Percentiles rank a stretch among this genome's conserved stretches.
Evolutionary conservation across 352 stramenopile genomes (phyloP).

Genomic region (Pythium vanterpoolii): DNA sequence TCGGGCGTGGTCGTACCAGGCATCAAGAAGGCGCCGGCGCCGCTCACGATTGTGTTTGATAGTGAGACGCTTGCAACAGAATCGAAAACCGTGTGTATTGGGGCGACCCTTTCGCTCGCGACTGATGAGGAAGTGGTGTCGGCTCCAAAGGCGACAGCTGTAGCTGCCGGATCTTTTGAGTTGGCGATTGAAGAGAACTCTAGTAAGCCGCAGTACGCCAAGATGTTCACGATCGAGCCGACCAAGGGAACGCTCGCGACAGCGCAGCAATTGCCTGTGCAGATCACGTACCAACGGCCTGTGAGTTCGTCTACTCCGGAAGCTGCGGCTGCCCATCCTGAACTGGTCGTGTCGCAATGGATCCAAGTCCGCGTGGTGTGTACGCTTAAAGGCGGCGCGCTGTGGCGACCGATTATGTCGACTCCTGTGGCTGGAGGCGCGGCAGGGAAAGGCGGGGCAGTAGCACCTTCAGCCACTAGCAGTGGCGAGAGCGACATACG

Average conservation of each 20-base stretch:
- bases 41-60: slow-evolving; percentile 45
- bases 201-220: slow-evolving; percentile 40
- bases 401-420: slow-evolving; percentile 20
- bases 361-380: slow-evolving; percentile 29
- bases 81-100: slow-evolving; percentile 38
- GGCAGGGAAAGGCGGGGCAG: not conserved
- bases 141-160: slow-evolving; percentile 7
- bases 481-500: slow-evolving; percentile 16
- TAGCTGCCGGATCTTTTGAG: slow-evolving; percentile 46
- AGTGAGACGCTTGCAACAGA: slow-evolving; percentile 20
- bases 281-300: slow-evolving; percentile 50
- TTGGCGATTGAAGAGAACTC: slow-evolving; percentile 47
- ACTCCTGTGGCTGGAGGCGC: not conserved
- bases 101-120: slow-evolving; percentile 32
- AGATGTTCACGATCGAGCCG: slow-evolving; percentile 68
- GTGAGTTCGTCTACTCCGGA: not conserved
- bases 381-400: slow-evolving; percentile 21
- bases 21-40: slow-evolving; percentile 42
- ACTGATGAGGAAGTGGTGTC: slow-evolving; percentile 5
- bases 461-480: not conserved
- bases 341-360: slow-evolving; percentile 27
- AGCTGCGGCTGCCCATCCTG: not conserved
- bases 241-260: slow-evolving; percentile 52
- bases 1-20: slow-evolving; percentile 25
- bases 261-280: slow-evolving; percentile 53